Evolutionary conservation across 495 filamentous ascomycete genomes (phyloP), one percentile per base, ranked within the genome.

Genomic region (Hyaloscypha hepaticicola): DNA sequence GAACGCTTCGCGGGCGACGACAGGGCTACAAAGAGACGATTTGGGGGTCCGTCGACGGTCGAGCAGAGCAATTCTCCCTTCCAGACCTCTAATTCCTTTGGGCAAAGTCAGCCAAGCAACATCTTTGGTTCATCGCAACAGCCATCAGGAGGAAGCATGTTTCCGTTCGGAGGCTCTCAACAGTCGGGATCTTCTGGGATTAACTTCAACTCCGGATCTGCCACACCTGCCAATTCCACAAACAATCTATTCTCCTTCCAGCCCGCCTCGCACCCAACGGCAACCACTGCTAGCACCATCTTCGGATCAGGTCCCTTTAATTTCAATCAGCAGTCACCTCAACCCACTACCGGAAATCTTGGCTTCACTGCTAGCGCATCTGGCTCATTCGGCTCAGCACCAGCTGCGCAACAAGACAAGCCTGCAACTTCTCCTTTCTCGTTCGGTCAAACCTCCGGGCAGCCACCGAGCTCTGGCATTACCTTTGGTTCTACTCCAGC

Each of bases 191-290:
- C 56, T 33, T 16, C 27, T 9, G 26, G 33, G 19, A 27, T 58
- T 11, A 27, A 14, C n/a, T 60, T 52, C 25, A 68, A 53, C 33
- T 64, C 63, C 56, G 53, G 51, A 19, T 50, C 66, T 21, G 5
- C 51, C 21, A 24, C 66, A 51, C 22, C 25, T 55, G 28, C 62
- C 28, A 61, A 64, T n/a, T 51, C 64, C 16, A 34, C 55, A 27
- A 70, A 38, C 56, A 70, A 62, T 56, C 33, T 34, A 21, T 64
- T 70, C 38, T 33, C 53, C n/a, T 55, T 56, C 27, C 28, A 50
- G 33, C 24, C 29, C 7, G 12, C 51, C 55, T 45, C 51, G 26
- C 58, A 63, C 29, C 61, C 61, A 56, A n/a, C 60, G 16, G 34
- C 66, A n/a, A 14, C 66, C 5, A 34, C 56, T 27, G n/a, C 57